Evolutionary conservation across 192 early-diverging fungal species (phyloP).

Genomic region (Pilobolus umbonatus): DNA sequence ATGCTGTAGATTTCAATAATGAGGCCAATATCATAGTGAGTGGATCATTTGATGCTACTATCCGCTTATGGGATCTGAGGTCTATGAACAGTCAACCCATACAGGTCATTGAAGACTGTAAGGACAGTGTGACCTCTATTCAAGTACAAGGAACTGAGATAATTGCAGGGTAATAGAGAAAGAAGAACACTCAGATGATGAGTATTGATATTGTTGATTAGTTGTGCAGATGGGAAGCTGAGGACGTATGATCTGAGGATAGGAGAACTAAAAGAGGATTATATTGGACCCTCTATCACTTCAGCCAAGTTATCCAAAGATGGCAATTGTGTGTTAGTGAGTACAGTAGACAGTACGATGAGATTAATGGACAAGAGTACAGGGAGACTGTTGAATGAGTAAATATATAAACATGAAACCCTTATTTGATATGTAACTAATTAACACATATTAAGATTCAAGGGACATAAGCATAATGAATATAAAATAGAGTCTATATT

Average conservation of each 20-base stretch:
- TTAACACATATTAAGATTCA: constrained; percentile 42
- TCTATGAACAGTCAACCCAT: constrained; percentile 64
- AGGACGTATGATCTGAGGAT: constrained; percentile 83
- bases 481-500: constrained; percentile 76
- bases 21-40: constrained; percentile 75
- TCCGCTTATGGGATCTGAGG: constrained; percentile 69
- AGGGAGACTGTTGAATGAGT: constrained; percentile 69
- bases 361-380: constrained; percentile 79
- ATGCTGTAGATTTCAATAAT: constrained; percentile 76
- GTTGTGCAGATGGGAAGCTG: constrained; percentile 78
- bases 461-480: constrained; percentile 74
- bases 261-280: constrained; percentile 64
- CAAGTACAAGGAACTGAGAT: constrained; percentile 68
- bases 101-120: constrained; percentile 77
- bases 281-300: constrained; percentile 75
- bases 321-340: constrained; percentile 68
- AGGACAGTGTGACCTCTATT: constrained; percentile 82
- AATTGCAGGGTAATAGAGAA: constrained; percentile 55
- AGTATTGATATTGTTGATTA: constrained; percentile 14
- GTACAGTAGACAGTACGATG: constrained; percentile 72
- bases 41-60: constrained; percentile 71
- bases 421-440: constrained; percentile 56
- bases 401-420: constrained; percentile 40
- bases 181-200: no score
- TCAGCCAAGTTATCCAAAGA: constrained; percentile 64